Conservation (phyloP, 2,329 filamentous ascomycete genomes). For the Penicillium sp. region DNA sequence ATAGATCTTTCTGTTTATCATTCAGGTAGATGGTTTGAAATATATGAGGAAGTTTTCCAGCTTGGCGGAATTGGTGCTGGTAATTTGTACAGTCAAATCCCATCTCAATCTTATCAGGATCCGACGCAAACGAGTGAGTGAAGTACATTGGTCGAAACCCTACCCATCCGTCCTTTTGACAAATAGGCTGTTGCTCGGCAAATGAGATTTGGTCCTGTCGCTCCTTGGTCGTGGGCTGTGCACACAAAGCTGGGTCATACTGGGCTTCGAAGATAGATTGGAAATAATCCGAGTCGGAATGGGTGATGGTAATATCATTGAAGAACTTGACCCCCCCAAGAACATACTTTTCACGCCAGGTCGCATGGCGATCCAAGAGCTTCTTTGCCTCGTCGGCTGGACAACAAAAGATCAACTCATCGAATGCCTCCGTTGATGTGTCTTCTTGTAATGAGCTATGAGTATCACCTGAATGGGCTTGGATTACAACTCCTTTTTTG, state of each 20-base stretch:
- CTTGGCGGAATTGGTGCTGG: conserved; percentile 68
- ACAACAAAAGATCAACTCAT: conserved; percentile 64
- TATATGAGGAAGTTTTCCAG: conserved; percentile 66
- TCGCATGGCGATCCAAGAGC: conserved; percentile 56
- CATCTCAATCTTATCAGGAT: conserved; percentile 61
- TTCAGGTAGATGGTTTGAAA: conserved; percentile 71
- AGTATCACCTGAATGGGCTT: background rate
- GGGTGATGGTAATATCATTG: conserved; percentile 66
- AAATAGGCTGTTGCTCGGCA: conserved; percentile 47
- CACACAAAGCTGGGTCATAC: conserved; percentile 56
- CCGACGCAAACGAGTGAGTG: conserved; percentile 60
- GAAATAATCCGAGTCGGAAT: conserved; percentile 63
- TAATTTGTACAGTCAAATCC: conserved; percentile 78
- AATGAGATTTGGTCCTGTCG: conserved; percentile 52
- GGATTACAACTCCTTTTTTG: conserved; percentile 53
- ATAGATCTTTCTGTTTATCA: conserved; percentile 59
- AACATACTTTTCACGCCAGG: conserved; percentile 66
- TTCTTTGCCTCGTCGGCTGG: conserved; percentile 59
- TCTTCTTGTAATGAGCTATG: background rate
- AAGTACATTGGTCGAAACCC: conserved; percentile 65
- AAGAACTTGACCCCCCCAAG: conserved; percentile 71
- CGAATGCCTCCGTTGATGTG: conserved; percentile 54
- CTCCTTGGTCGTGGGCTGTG: conserved; percentile 47
- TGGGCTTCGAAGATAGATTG: conserved; percentile 61
- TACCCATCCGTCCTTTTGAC: conserved; percentile 40